Evolutionary conservation across 495 filamentous ascomycete species (phyloP).

Genomic region (Penicillium verhagenii): DNA sequence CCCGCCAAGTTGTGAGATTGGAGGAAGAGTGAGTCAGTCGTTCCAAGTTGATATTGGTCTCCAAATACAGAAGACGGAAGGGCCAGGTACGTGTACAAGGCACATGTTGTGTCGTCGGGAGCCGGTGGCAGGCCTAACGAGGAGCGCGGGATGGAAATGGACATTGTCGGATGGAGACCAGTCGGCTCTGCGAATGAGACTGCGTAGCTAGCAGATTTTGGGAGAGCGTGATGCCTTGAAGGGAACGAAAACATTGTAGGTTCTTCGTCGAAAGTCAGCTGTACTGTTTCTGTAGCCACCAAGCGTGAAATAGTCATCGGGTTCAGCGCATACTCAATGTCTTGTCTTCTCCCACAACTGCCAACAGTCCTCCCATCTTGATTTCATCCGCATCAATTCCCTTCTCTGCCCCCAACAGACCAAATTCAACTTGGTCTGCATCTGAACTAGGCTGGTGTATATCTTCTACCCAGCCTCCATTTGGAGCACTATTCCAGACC

Average conservation of each 20-base stretch:
- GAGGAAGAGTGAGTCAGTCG: constrained; percentile 65
- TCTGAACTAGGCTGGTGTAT: constrained; percentile 38
- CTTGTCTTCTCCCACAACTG: constrained; percentile 72
- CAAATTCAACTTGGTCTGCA: constrained; percentile 66
- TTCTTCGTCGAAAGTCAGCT: constrained; percentile 40
- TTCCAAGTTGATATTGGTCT: constrained; percentile 79
- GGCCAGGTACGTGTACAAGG: constrained; percentile 79
- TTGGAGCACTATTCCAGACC: constrained; percentile 54
- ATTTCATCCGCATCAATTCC: constrained; percentile 67
- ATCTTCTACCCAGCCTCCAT: constrained; percentile 48
- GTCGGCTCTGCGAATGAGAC: constrained; percentile 63
- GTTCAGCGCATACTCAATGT: constrained; percentile 60
- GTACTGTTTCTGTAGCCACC: not conserved
- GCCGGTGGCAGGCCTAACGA: constrained; percentile 34
- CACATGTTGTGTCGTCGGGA: constrained; percentile 52
- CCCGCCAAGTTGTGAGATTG: constrained; percentile 69
- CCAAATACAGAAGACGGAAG: constrained; percentile 82
- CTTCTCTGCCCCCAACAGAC: constrained; percentile 69
- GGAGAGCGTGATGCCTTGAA: constrained; percentile 70
- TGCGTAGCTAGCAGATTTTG: constrained; percentile 41
- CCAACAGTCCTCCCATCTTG: constrained; percentile 74
- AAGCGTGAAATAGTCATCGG: not conserved
- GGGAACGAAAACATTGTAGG: constrained; percentile 87
- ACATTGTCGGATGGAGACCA: constrained; percentile 85
- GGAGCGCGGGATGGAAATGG: constrained; percentile 47